phyloP scores from a whole-genome alignment of 179 eudicot genomes.

The Silene vulgaris region DNA sequence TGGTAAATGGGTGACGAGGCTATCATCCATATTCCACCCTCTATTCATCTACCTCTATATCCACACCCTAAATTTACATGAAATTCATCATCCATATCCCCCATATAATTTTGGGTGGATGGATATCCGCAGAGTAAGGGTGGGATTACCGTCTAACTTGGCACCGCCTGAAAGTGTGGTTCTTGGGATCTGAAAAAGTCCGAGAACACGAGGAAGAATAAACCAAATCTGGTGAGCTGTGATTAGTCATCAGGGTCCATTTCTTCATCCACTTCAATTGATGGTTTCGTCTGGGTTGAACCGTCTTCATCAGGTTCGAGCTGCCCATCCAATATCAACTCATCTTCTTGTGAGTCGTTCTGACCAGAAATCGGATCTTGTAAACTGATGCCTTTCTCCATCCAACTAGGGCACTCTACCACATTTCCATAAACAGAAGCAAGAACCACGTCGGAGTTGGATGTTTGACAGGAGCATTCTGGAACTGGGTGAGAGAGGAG shows the following conservation, averaged over 20 bases:
- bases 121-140: not conserved
- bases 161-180: not conserved
- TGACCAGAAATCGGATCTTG: constrained; percentile 37
- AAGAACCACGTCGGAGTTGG: constrained; percentile 33
- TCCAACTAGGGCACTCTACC: constrained; percentile 68
- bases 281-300: constrained; percentile 28
- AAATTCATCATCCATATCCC: not conserved
- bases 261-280: constrained; percentile 71
- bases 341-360: constrained; percentile 55
- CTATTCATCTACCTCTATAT: not conserved
- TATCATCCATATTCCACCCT: not conserved
- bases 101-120: not conserved
- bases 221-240: not conserved
- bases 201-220: constrained; percentile 17
- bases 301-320: constrained; percentile 46
- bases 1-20: too few species aligned
- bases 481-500: constrained; percentile 88
- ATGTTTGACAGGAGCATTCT: constrained; percentile 76
- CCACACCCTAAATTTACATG: not conserved
- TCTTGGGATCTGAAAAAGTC: not conserved
- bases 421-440: constrained; percentile 33
- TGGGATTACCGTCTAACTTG: not conserved
- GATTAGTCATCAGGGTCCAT: constrained; percentile 84
- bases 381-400: constrained; percentile 34
- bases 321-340: constrained; percentile 41